Conservation (phyloP, 1,139 yeast species). For the Scheffersomyces parashehatae region DNA sequence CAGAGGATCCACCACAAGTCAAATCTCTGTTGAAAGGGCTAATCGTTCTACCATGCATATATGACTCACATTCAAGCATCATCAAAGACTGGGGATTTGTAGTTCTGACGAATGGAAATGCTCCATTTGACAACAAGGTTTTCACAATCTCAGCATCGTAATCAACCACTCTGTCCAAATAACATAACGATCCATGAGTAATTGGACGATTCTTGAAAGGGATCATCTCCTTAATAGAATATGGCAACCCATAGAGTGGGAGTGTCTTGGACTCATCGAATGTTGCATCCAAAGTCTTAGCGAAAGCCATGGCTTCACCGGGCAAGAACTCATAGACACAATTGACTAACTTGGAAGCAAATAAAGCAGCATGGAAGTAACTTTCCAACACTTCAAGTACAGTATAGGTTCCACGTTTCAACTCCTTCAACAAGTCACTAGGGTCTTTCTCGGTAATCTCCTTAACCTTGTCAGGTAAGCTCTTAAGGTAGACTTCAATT, state of each 20-base stretch:
- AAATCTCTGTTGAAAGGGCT: slow-evolving; percentile 23
- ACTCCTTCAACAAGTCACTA: slow-evolving; percentile 11
- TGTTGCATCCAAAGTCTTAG: slow-evolving; percentile 16
- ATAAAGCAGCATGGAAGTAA: slow-evolving; percentile 17
- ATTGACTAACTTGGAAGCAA: slow-evolving; percentile 24
- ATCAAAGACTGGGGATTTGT: slow-evolving; percentile 16
- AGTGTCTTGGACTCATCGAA: background rate
- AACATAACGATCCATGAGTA: slow-evolving; percentile 13
- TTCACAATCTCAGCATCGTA: slow-evolving; percentile 23
- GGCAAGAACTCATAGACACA: slow-evolving; percentile 22
- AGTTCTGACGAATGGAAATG: slow-evolving; percentile 13
- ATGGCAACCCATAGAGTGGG: slow-evolving; percentile 24
- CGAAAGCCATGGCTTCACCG: slow-evolving; percentile 17
- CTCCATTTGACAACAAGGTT: slow-evolving; percentile 13
- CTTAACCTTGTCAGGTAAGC: slow-evolving; percentile 11
- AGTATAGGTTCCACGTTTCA: slow-evolving; percentile 11
- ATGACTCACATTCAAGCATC: slow-evolving; percentile 16
- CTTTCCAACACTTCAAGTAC: slow-evolving; percentile 10
- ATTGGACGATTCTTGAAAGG: slow-evolving; percentile 12
- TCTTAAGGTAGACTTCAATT: slow-evolving; percentile 13
- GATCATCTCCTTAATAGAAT: slow-evolving; percentile 24
- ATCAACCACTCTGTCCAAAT: slow-evolving; percentile 20
- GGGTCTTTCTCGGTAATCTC: slow-evolving; percentile 20
- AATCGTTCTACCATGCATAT: slow-evolving; percentile 18
- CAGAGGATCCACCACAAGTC: slow-evolving; percentile 27